phyloP scores from a whole-genome alignment of 306 rosid species.

The Vachellia collinsii region DNA sequence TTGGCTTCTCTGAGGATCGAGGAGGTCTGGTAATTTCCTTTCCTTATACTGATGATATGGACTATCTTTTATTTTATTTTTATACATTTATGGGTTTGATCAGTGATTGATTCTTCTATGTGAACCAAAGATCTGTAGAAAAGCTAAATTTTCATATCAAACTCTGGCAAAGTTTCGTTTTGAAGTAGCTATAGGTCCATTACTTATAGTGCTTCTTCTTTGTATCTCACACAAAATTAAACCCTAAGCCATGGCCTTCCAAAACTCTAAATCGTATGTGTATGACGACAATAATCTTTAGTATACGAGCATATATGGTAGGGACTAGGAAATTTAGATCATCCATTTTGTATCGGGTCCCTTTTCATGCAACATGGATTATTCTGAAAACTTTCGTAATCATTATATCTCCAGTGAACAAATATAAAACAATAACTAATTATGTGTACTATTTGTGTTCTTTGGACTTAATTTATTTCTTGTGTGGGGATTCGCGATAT shows the following conservation, averaged over 20 bases:
- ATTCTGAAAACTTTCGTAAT: conserved; percentile 27
- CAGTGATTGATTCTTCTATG: conserved; percentile 13
- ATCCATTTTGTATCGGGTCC: conserved; percentile 30
- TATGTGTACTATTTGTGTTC: background rate
- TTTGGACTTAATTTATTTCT: conserved; percentile 31
- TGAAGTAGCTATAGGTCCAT: background rate
- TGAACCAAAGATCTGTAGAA: conserved; percentile 3
- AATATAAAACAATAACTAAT: conserved; percentile 7
- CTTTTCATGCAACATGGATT: conserved; percentile 43
- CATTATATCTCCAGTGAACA: conserved; percentile 21
- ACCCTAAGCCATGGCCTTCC: conserved; percentile 45
- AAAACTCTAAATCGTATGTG: conserved; percentile 43
- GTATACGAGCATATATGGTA: conserved; percentile 22
- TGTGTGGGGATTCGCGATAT: conserved; percentile 23
- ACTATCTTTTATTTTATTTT: background rate
- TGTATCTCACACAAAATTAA: conserved; percentile 29
- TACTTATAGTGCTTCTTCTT: background rate
- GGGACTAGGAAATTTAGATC: conserved; percentile 32
- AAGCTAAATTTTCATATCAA: conserved; percentile 24
- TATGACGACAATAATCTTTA: conserved; percentile 5
- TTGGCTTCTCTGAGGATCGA: conserved; percentile 4
- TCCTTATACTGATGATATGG: background rate
- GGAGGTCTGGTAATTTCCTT: conserved; percentile 6
- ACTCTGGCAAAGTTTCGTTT: conserved; percentile 6
- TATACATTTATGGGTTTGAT: background rate